A percentile compares a stretch with the other conserved stretches of the same genome.
Evolutionary conservation across 2,329 filamentous ascomycete genomes (phyloP).

Genomic region (Sporothrix pseudoabietina): DNA sequence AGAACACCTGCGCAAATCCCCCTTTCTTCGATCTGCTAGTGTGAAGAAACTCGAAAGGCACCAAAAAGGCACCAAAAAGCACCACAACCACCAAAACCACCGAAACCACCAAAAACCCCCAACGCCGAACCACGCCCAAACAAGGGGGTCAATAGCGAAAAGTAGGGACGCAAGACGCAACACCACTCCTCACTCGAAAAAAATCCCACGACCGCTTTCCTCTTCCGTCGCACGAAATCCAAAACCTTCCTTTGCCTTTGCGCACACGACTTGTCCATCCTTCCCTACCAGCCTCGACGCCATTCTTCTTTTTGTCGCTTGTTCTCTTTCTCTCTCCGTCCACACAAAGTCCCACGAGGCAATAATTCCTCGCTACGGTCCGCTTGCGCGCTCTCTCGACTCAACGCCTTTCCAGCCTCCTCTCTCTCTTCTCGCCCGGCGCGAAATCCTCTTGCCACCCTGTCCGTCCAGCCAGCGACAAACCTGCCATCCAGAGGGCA

Average conservation of each 20-base stretch:
- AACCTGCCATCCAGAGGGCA: background rate
- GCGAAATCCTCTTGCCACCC: conserved; percentile 27
- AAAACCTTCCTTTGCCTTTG: background rate
- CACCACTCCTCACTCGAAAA: background rate
- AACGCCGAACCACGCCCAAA: background rate
- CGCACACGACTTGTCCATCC: conserved; percentile 19
- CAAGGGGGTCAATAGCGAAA: conserved; percentile 11
- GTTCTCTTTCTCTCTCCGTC: background rate
- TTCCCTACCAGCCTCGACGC: background rate
- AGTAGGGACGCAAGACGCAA: background rate
- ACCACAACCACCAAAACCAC: too few species aligned
- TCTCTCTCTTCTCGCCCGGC: conserved; percentile 30
- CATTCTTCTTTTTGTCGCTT: background rate
- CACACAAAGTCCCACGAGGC: background rate
- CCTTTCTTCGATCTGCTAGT: conserved; percentile 27
- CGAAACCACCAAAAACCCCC: background rate
- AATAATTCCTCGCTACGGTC: background rate
- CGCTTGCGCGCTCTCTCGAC: background rate
- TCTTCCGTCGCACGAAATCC: conserved; percentile 3
- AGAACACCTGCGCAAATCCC: conserved; percentile 15
- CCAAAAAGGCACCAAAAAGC: background rate
- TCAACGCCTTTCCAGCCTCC: background rate
- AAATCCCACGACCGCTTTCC: conserved; percentile 18
- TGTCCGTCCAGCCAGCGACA: background rate
- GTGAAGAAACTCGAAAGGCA: conserved; percentile 18